Percentiles rank a stretch among this genome's conserved stretches.
Conservation (phyloP, 768 basidiomycete genomes). For the Chiua virens region DNA sequence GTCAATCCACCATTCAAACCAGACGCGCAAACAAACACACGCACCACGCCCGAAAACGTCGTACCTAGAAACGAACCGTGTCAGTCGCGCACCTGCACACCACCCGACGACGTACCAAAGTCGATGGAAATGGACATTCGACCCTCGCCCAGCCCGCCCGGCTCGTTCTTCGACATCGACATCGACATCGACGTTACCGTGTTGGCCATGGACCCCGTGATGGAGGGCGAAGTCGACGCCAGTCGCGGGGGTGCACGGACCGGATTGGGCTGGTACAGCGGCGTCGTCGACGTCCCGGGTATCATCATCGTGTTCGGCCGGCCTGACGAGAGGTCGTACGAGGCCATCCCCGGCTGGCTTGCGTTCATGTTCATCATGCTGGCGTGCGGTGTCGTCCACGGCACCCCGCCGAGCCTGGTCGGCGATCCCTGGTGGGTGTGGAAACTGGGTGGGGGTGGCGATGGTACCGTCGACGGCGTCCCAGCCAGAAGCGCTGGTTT, state of each 20-base stretch:
- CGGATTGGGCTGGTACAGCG: constrained; percentile 31
- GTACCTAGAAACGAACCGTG: constrained; percentile 51
- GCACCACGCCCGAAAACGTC: constrained; percentile 83
- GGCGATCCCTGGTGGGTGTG: constrained; percentile 21
- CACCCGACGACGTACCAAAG: constrained; percentile 56
- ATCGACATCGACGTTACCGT: constrained; percentile 1
- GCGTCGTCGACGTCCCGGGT: constrained; percentile 2
- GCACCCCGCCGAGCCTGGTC: no score
- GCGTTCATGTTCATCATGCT: no score
- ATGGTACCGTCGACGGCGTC: constrained; percentile 31
- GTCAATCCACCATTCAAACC: constrained; percentile 4
- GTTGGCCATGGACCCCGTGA: constrained; percentile 4
- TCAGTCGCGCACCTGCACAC: neutral
- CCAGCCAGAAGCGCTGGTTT: constrained; percentile 42
- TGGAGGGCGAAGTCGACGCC: constrained; percentile 23
- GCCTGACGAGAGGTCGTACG: no score
- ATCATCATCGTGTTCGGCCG: no score
- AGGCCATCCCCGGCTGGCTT: no score
- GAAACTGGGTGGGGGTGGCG: constrained; percentile 46
- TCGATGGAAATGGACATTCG: constrained; percentile 82
- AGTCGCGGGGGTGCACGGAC: constrained; percentile 21
- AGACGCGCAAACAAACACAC: constrained; percentile 36
- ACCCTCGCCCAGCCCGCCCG: constrained; percentile 54
- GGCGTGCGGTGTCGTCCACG: no score
- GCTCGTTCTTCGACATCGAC: constrained; percentile 20